Conservation (phyloP, 2,329 filamentous ascomycete species). For the Colletotrichum tanaceti region DNA sequence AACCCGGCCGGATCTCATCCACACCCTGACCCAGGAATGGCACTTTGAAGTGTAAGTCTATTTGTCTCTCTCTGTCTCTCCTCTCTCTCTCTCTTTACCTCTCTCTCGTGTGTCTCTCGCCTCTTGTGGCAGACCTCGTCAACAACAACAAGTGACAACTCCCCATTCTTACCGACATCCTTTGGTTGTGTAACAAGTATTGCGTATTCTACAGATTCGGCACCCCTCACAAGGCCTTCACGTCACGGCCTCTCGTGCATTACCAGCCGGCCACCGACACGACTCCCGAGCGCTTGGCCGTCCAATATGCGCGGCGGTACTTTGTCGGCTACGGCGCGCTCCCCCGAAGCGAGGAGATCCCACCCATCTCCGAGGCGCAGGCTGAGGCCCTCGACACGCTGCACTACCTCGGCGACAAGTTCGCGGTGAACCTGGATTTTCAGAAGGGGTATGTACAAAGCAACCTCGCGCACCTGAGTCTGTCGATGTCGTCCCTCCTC, state of each 20-base stretch:
- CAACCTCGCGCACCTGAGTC: too few species aligned
- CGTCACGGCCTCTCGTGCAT: constrained; percentile 65
- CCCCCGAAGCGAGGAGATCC: constrained; percentile 64
- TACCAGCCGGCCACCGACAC: constrained; percentile 61
- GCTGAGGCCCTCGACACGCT: constrained; percentile 64
- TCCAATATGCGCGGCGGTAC: constrained; percentile 70
- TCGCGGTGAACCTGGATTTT: constrained; percentile 58
- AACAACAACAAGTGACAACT: too few species aligned
- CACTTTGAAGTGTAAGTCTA: constrained; percentile 55
- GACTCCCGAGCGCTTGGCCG: constrained; percentile 64
- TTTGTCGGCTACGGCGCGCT: constrained; percentile 69
- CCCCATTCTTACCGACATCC: too few species aligned
- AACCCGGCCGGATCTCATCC: constrained; percentile 71
- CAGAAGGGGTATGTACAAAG: constrained; percentile 51
- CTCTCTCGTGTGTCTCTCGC: not conserved
- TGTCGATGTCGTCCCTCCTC: too few species aligned
- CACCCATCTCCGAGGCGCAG: constrained; percentile 65
- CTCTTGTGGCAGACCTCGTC: not conserved
- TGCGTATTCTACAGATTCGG: constrained; percentile 59
- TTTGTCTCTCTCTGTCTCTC: constrained; percentile 14
- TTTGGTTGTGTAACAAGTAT: too few species aligned
- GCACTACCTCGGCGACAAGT: constrained; percentile 61
- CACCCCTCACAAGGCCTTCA: constrained; percentile 58
- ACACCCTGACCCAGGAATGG: constrained; percentile 65
- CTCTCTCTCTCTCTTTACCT: not conserved